Percentiles rank a stretch among this genome's conserved stretches.
Evolutionary conservation across 2,329 filamentous ascomycete species (phyloP).

Genomic region (Fonsecaea monophora): DNA sequence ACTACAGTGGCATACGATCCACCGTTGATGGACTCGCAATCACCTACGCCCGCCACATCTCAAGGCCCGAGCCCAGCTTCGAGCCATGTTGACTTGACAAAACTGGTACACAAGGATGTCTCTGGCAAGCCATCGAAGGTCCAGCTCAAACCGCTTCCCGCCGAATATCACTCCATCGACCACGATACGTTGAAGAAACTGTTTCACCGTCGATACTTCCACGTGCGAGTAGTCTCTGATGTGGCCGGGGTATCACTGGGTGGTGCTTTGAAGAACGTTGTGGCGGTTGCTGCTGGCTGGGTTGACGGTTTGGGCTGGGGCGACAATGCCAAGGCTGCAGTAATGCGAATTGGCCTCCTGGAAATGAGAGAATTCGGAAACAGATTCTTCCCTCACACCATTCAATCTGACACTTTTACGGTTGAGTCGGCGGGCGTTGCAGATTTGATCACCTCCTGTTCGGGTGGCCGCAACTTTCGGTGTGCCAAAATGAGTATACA

Average conservation of each 20-base stretch:
- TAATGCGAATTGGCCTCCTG: conserved; percentile 93
- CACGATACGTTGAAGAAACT: conserved; percentile 82
- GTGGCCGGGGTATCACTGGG: conserved; percentile 96
- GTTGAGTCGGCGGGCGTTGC: conserved; percentile 94
- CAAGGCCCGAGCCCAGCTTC: conserved; percentile 59
- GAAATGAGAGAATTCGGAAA: conserved; percentile 98
- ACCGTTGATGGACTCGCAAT: conserved; percentile 82
- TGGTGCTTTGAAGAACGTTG: conserved; percentile 95
- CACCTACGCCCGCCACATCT: conserved; percentile 66
- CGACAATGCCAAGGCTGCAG: conserved; percentile 97
- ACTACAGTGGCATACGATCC: conserved; percentile 97
- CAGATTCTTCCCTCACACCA: conserved; percentile 85
- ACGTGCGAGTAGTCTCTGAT: conserved; percentile 90
- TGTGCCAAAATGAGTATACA: conserved; percentile 89
- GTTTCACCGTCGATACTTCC: conserved; percentile 97
- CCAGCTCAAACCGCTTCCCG: conserved; percentile 75
- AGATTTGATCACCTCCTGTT: conserved; percentile 93
- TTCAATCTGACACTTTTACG: conserved; percentile 87
- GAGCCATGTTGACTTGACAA: conserved; percentile 58
- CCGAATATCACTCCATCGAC: conserved; percentile 84
- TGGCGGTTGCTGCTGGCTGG: conserved; percentile 91
- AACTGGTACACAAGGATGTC: conserved; percentile 71
- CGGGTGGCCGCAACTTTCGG: conserved; percentile 89
- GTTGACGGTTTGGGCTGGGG: conserved; percentile 96
- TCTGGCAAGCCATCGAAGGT: conserved; percentile 71